phyloP scores from a whole-genome alignment of 257 asterid species.

The Jacaranda mimosifolia region DNA sequence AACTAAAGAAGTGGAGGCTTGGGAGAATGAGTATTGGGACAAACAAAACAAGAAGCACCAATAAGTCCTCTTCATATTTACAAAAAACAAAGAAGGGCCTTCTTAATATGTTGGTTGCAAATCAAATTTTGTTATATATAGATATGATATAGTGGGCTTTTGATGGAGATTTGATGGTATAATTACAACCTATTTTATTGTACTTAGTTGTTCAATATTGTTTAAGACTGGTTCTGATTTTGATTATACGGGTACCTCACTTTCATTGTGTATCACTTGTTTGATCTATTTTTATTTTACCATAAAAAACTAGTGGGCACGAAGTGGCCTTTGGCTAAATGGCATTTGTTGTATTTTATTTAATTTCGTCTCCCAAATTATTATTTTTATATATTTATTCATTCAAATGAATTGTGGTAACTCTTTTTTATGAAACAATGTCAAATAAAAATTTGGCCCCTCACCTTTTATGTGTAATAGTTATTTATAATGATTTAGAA shows the following conservation, averaged over 20 bases:
- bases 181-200: not conserved
- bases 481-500: too few relatives aligned
- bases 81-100: not conserved
- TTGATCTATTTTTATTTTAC: not conserved
- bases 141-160: not conserved
- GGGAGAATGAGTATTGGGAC: slow-evolving; percentile 76
- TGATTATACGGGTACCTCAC: not conserved
- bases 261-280: too few relatives aligned
- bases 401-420: too few relatives aligned
- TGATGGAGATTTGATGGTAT: not conserved
- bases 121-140: not conserved
- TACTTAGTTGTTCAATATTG: not conserved
- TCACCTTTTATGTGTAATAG: too few relatives aligned
- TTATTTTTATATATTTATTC: too few relatives aligned
- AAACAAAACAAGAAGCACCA: slow-evolving; percentile 38
- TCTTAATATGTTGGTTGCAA: not conserved
- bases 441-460: too few relatives aligned
- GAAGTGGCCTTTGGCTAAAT: too few relatives aligned
- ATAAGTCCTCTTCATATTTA: not conserved
- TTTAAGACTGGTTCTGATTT: not conserved
- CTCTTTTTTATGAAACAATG: too few relatives aligned
- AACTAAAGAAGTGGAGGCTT: slow-evolving; percentile 66
- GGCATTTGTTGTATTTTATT: too few relatives aligned
- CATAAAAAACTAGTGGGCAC: not conserved
- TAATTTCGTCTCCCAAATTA: too few relatives aligned